Conservation (phyloP, 768 basidiomycete species). For the Collybia nuda region DNA sequence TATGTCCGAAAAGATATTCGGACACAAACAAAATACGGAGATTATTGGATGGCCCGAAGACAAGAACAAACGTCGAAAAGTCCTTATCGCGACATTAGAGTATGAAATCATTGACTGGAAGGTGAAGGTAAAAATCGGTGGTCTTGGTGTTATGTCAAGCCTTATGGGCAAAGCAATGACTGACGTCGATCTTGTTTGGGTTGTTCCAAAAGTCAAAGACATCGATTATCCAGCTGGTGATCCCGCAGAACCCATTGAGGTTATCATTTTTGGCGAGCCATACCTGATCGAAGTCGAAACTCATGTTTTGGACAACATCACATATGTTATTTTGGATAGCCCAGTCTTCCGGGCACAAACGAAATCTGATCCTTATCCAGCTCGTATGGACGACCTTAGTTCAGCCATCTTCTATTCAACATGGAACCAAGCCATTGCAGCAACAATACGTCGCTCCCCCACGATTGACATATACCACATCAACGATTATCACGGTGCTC, state of each 20-base stretch:
- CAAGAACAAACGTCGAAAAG: conserved; percentile 86
- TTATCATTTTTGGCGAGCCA: conserved; percentile 93
- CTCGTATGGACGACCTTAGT: conserved; percentile 95
- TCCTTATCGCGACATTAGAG: conserved; percentile 89
- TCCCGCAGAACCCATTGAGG: conserved; percentile 91
- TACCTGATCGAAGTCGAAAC: conserved; percentile 96
- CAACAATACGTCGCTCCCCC: conserved; percentile 83
- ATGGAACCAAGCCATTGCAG: conserved; percentile 96
- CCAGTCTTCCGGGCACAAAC: conserved; percentile 97
- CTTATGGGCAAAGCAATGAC: conserved; percentile 99
- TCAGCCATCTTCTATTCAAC: conserved; percentile 98
- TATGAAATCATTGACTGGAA: conserved; percentile 99
- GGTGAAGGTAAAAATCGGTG: conserved; percentile 96
- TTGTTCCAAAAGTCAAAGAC: conserved; percentile 93
- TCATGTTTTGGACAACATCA: conserved; percentile 92
- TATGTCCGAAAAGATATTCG: conserved; percentile 74
- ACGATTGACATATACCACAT: conserved; percentile 93
- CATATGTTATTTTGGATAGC: conserved; percentile 90
- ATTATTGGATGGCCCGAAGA: conserved; percentile 97
- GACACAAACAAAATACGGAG: conserved; percentile 61
- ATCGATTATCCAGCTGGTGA: conserved; percentile 91
- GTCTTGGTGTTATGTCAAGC: conserved; percentile 96
- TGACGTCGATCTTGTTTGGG: conserved; percentile 93
- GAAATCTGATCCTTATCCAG: conserved; percentile 93
- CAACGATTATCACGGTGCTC: conserved; percentile 94